Conservation (phyloP, 257 asterid genomes). For the Penstemon newberryi region DNA sequence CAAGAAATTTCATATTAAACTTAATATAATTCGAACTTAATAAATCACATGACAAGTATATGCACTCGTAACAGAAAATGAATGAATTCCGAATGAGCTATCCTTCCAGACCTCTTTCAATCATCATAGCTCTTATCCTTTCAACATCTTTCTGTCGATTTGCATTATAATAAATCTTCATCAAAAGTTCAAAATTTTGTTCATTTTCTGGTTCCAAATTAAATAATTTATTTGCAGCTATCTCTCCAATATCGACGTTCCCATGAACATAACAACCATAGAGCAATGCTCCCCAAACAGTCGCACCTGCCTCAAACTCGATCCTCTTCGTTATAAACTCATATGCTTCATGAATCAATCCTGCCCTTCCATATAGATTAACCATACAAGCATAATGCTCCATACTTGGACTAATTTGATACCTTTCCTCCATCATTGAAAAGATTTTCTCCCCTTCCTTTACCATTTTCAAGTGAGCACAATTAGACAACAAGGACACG, state of each 20-base stretch:
- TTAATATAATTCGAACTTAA: no score
- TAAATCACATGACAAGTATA: no score
- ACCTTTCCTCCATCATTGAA: conserved; percentile 48
- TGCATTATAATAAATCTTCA: conserved; percentile 51
- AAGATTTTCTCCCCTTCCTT: conserved; percentile 64
- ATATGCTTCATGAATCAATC: conserved; percentile 55
- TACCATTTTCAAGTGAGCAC: conserved; percentile 65
- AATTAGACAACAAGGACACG: conserved; percentile 58
- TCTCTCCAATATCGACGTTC: conserved; percentile 56
- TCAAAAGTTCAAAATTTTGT: conserved; percentile 71
- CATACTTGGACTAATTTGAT: conserved; percentile 50
- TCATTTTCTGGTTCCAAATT: conserved; percentile 81
- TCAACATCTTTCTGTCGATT: conserved; percentile 49
- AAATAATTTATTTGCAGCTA: conserved; percentile 56
- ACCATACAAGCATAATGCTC: conserved; percentile 88
- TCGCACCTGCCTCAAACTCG: conserved; percentile 67
- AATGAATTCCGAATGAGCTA: no score
- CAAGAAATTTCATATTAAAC: no score
- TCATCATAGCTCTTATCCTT: conserved; percentile 52
- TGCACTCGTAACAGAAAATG: no score
- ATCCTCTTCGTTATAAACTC: conserved; percentile 45
- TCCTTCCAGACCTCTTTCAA: conserved; percentile 51
- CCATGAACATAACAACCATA: conserved; percentile 72
- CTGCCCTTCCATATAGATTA: conserved; percentile 73
- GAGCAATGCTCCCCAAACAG: conserved; percentile 90